These are phyloP conservation scores for Pleoardoris graminearum DNA, from an alignment of 2,329 filamentous ascomycete species.

Conservation along the genomic window DNA sequence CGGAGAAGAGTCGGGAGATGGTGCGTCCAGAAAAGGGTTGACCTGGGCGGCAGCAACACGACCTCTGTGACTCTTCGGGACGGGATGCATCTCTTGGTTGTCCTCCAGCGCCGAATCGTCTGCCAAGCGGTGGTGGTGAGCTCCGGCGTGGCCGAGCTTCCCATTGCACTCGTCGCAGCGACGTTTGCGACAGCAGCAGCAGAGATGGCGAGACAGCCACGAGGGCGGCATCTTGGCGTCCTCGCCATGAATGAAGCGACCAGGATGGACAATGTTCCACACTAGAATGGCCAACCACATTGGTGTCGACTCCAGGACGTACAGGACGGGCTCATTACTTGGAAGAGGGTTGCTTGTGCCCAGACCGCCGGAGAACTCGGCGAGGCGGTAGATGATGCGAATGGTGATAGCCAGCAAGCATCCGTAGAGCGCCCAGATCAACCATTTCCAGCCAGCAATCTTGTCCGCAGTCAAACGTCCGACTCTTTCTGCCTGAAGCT, in stretches of 20 bases:
- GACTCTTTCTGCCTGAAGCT: slow-evolving; percentile 19
- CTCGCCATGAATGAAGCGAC: slow-evolving; percentile 16
- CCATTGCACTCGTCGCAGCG: slow-evolving; percentile 21
- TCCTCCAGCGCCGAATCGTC: slow-evolving; percentile 11
- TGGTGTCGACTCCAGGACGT: slow-evolving; percentile 57
- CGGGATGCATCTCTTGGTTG: slow-evolving; percentile 10
- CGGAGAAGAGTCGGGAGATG: too few species aligned
- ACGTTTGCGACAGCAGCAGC: slow-evolving; percentile 21
- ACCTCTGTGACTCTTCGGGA: background rate
- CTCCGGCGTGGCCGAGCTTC: slow-evolving; percentile 17
- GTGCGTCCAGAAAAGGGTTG: background rate
- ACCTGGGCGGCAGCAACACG: background rate
- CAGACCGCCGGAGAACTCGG: slow-evolving; percentile 57
- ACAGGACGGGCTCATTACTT: slow-evolving; percentile 57
- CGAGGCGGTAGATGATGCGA: slow-evolving; percentile 62
- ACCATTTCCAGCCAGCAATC: slow-evolving; percentile 19
- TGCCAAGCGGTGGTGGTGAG: slow-evolving; percentile 13
- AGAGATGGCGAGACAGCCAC: slow-evolving; percentile 23
- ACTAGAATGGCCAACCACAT: slow-evolving; percentile 52
- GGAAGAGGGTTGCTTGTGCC: slow-evolving; percentile 50
- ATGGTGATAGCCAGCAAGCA: slow-evolving; percentile 49
- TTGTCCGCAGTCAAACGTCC: slow-evolving; percentile 14
- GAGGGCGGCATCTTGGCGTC: slow-evolving; percentile 23
- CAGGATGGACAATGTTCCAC: slow-evolving; percentile 18
- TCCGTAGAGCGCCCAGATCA: slow-evolving; percentile 47